Evolutionary conservation across 306 rosid genomes (phyloP), one percentile per base, ranked within the genome.

Genomic region (Cucurbita argyrosperma): DNA sequence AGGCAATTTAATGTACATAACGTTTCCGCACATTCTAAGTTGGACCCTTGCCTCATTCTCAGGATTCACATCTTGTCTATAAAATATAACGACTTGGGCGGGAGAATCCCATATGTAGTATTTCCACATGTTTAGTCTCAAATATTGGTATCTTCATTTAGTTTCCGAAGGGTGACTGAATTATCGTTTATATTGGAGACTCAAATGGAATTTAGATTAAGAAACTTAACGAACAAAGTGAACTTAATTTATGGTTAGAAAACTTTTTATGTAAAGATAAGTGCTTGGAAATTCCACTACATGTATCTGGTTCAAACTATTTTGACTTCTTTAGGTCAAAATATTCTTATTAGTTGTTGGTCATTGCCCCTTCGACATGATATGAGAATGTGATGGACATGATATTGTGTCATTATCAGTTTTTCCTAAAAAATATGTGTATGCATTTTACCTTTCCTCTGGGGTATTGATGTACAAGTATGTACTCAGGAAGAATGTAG

Each of bases 401-500:
- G 71, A 43, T 45, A 42, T 18, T 42, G 52, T 21, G 23, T 69
- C 74, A 11, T 68, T 15, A 4, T 69, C 23, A 26, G 4, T 26
- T 47, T 47, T 46, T 40, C 5, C 5, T 16, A 1, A 21, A 40
- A n/a, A 63, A 40, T 4, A 10, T 18, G 26, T 63, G 70, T 10
- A 42, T 65, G 53, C n/a, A 19, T 19, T 18, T 42, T 65, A 18
- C 71, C n/a, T 37, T 43, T 65, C 30, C 23, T 16, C 23, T 38
- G 15, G 30, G 7, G 59, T 47, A 51, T 18, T 80, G 81, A 78
- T 81, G 55, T 84, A 64, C 80, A 75, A 40, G 35, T 74, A 21
- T 79, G 35, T 80, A 57, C 76, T 49, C 87, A 94, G 99, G 96
- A 89, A 77, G 99, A 94, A 80, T 91, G 99, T 82, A 83, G 83